Conservation (phyloP, 2,329 filamentous ascomycete species). For the Hypoxylon rubiginosum region DNA sequence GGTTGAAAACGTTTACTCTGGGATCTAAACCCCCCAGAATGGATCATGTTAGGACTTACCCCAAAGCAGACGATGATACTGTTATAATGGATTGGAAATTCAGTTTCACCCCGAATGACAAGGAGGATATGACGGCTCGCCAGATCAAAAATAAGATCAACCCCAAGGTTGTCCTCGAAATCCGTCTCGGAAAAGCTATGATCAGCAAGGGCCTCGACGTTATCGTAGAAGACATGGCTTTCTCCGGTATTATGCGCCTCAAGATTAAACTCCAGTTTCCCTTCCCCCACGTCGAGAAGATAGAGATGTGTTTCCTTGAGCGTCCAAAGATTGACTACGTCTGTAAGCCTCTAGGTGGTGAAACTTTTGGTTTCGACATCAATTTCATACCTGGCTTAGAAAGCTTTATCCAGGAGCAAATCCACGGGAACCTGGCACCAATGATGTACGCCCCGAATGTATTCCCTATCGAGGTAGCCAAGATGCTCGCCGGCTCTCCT, state of each 20-base stretch:
- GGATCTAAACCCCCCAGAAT: conserved; percentile 95
- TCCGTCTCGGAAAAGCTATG: conserved; percentile 94
- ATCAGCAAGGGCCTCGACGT: conserved; percentile 97
- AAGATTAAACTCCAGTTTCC: conserved; percentile 98
- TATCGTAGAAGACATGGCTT: conserved; percentile 98
- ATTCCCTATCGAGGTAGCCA: conserved; percentile 97
- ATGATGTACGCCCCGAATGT: conserved; percentile 99
- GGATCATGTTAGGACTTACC: conserved; percentile 98
- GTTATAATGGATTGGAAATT: conserved; percentile 99
- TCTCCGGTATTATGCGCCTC: conserved; percentile 93
- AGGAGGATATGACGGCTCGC: conserved; percentile 87
- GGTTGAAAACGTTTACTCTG: conserved; percentile 92
- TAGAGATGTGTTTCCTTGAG: conserved; percentile 95
- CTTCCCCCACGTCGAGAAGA: conserved; percentile 93
- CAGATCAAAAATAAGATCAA: conserved; percentile 97
- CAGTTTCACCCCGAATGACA: conserved; percentile 97
- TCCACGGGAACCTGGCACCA: conserved; percentile 90
- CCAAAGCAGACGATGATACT: conserved; percentile 92
- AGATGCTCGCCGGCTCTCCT: conserved; percentile 94
- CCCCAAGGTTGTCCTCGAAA: conserved; percentile 94
- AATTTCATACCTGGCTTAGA: conserved; percentile 98
- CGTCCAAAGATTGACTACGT: conserved; percentile 94
- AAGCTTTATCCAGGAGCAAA: conserved; percentile 93
- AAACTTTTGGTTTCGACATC: conserved; percentile 97
- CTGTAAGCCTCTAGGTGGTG: conserved; percentile 96